Conservation (phyloP, 164 flowering plant species). For the Stephania cephalantha region DNA sequence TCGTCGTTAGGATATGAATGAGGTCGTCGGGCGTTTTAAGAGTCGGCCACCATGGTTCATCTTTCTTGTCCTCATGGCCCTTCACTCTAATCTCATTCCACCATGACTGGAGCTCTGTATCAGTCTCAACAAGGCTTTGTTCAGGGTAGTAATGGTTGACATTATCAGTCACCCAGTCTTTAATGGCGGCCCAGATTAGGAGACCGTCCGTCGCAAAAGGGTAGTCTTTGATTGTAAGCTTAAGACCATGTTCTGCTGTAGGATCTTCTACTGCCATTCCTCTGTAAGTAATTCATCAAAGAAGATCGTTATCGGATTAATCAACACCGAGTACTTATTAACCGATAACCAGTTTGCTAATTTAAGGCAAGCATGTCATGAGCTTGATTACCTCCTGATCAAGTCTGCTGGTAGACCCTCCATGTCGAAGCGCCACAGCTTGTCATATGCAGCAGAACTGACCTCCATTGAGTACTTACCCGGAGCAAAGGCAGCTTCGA, state of each 20-base stretch:
- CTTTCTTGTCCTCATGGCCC: conserved; percentile 76
- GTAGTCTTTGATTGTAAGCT: conserved; percentile 57
- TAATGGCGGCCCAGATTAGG: conserved; percentile 51
- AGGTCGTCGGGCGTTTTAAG: conserved; percentile 44
- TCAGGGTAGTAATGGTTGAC: conserved; percentile 50
- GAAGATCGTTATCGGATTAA: no score
- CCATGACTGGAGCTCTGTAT: conserved; percentile 72
- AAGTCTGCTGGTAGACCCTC: conserved; percentile 67
- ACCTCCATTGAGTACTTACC: conserved; percentile 49
- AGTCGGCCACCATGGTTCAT: conserved; percentile 80
- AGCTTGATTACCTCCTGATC: conserved; percentile 40
- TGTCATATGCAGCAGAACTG: conserved; percentile 50
- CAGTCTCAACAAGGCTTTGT: conserved; percentile 26
- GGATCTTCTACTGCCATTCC: conserved; percentile 80
- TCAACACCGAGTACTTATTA: no score
- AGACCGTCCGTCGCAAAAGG: conserved; percentile 81
- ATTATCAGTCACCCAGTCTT: conserved; percentile 61
- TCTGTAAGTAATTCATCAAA: conserved; percentile 21
- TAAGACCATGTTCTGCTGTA: conserved; percentile 57
- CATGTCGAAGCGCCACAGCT: conserved; percentile 55
- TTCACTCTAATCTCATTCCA: conserved; percentile 59
- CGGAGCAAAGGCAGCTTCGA: conserved; percentile 50
- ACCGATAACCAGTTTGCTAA: background rate
- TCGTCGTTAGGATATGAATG: conserved; percentile 43
- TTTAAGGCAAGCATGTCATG: background rate